Percentiles rank a stretch among this genome's conserved stretches.
Conservation (phyloP, 805 yeast species). For the Kodamaea fukazawae region DNA sequence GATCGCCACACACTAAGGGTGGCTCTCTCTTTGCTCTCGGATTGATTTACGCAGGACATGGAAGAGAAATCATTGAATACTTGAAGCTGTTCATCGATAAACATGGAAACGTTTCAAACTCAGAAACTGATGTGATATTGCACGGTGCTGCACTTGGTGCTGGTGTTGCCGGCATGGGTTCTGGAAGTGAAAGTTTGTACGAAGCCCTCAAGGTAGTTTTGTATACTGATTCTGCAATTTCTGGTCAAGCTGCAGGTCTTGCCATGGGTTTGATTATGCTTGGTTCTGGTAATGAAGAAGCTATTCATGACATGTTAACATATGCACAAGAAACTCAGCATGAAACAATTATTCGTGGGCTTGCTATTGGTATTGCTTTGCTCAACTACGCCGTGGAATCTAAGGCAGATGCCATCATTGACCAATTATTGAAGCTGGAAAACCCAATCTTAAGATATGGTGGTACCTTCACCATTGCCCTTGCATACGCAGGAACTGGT, state of each 20-base stretch:
- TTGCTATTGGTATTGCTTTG: conserved; percentile 85
- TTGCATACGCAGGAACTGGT: conserved; percentile 97
- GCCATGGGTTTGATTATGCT: conserved; percentile 95
- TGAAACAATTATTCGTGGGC: conserved; percentile 91
- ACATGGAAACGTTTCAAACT: conserved; percentile 58
- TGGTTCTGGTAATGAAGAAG: conserved; percentile 76
- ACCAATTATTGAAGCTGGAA: conserved; percentile 65
- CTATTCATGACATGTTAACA: conserved; percentile 74
- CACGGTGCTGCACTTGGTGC: conserved; percentile 96
- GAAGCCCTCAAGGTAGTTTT: conserved; percentile 81
- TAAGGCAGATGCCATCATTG: conserved; percentile 67
- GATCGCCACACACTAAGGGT: conserved; percentile 89
- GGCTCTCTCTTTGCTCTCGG: conserved; percentile 94
- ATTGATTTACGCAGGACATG: conserved; percentile 93
- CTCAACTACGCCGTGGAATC: conserved; percentile 84
- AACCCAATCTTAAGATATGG: conserved; percentile 89
- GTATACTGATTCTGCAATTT: conserved; percentile 86
- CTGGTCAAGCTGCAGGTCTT: conserved; percentile 95
- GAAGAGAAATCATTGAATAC: conserved; percentile 79
- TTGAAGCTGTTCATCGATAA: conserved; percentile 70
- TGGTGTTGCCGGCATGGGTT: conserved; percentile 97
- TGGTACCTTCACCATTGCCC: conserved; percentile 89
- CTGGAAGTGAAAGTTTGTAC: conserved; percentile 68
- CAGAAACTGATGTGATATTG: conserved; percentile 74
- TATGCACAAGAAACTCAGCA: conserved; percentile 96